Evolutionary conservation across 2,329 filamentous ascomycete genomes (phyloP).

Genomic region (Aaosphaeria pasadenensis): DNA sequence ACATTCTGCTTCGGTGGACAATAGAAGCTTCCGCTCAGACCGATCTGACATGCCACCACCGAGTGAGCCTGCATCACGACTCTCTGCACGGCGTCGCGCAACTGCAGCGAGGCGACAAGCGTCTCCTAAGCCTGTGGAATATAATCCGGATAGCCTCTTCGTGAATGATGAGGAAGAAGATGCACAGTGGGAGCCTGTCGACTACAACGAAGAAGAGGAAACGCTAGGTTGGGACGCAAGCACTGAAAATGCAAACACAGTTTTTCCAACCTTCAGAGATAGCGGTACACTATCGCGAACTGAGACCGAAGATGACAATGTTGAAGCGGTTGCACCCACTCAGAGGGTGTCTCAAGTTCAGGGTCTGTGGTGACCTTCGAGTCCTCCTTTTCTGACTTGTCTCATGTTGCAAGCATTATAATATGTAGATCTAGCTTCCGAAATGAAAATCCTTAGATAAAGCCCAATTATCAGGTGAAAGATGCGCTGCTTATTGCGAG

Average conservation of each 20-base stretch:
- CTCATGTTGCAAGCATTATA: too few relatives aligned
- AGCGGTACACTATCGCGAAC: constrained; percentile 27
- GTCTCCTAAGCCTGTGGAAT: constrained; percentile 1
- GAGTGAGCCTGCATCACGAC: constrained; percentile 28
- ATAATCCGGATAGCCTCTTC: constrained; percentile 66
- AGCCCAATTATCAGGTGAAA: too few relatives aligned
- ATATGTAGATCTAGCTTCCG: too few relatives aligned
- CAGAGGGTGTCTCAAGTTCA: constrained; percentile 65
- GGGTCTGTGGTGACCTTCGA: constrained; percentile 26
- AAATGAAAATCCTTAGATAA: too few relatives aligned
- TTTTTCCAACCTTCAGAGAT: constrained; percentile 46
- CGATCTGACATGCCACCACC: constrained; percentile 44
- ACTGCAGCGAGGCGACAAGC: constrained; percentile 22
- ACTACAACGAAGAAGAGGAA: constrained; percentile 63
- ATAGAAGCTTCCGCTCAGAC: constrained; percentile 16
- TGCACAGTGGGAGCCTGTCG: constrained; percentile 68
- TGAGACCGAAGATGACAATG: constrained; percentile 20
- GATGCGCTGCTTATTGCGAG: too few relatives aligned
- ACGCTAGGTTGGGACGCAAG: constrained; percentile 73
- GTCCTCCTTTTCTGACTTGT: too few relatives aligned
- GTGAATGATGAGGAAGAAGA: constrained; percentile 67
- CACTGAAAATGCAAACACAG: constrained; percentile 45
- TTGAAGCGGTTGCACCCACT: constrained; percentile 62
- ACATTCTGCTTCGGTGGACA: constrained; percentile 18
- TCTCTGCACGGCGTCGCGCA: constrained; percentile 24